Percentiles rank a stretch among this genome's conserved stretches.
These are phyloP conservation scores for Echinochloa phyllopogon DNA, from an alignment of 176 grass and related monocot genomes.

Conservation along the genomic window DNA sequence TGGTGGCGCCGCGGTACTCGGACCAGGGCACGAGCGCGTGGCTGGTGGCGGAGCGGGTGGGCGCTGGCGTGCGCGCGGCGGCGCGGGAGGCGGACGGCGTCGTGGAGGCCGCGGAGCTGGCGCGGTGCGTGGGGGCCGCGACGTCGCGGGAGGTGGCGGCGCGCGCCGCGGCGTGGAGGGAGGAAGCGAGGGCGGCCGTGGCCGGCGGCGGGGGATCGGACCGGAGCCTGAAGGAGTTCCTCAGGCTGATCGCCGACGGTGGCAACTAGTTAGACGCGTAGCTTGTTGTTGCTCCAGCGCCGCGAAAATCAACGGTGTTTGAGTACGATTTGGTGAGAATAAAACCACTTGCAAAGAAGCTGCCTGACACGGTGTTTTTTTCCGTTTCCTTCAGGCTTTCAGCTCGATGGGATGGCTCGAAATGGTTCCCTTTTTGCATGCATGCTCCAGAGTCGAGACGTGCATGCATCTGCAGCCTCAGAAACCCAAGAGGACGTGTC, in stretches of 20 bases:
- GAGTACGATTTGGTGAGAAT: neutral
- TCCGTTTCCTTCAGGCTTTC: no score
- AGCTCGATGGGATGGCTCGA: no score
- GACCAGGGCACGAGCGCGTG: conserved; percentile 80
- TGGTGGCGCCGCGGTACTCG: conserved; percentile 63
- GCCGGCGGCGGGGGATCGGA: conserved; percentile 41
- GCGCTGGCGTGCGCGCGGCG: conserved; percentile 58
- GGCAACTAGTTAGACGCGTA: neutral
- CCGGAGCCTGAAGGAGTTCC: conserved; percentile 40
- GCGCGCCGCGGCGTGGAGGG: conserved; percentile 54
- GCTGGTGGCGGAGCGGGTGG: conserved; percentile 57
- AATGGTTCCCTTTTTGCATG: no score
- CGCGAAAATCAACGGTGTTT: neutral
- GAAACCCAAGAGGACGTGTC: no score
- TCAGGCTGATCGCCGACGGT: conserved; percentile 4
- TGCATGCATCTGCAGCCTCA: no score
- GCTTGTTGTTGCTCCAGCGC: neutral
- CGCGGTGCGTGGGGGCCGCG: conserved; percentile 47
- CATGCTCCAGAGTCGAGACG: no score
- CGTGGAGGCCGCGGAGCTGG: conserved; percentile 55
- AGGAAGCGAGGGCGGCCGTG: conserved; percentile 34
- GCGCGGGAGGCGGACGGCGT: conserved; percentile 31
- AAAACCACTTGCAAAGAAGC: no score
- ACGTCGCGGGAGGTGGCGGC: conserved; percentile 38
- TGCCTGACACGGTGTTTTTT: no score